These are phyloP conservation scores for Caryopteris hybrid DNA, from an alignment of 305 asterid genomes.

Conservation along the genomic window DNA sequence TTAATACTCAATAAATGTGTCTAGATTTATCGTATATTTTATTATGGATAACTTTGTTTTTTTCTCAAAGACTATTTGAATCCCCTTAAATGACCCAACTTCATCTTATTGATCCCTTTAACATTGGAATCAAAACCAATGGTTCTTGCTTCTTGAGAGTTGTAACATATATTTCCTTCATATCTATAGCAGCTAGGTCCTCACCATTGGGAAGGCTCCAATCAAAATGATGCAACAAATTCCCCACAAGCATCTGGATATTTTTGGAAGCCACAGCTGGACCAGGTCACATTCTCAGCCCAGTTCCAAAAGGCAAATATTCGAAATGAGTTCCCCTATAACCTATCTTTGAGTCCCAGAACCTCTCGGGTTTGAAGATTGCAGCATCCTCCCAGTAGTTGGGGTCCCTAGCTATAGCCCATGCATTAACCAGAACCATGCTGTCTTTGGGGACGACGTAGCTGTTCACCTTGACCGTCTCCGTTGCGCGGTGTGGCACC, in stretches of 20 bases:
- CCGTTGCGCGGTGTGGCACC: constrained; percentile 9
- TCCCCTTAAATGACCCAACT: no score
- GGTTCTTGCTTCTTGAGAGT: constrained; percentile 3
- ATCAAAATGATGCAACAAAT: constrained; percentile 10
- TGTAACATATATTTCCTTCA: not conserved
- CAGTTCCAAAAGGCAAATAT: constrained; percentile 27
- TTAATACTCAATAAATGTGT: no score
- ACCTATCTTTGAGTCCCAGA: constrained; percentile 15
- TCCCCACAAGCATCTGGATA: not conserved
- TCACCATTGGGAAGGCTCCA: constrained; percentile 13
- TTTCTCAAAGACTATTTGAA: no score
- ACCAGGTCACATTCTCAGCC: constrained; percentile 39
- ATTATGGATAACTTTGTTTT: no score
- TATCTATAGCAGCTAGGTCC: not conserved
- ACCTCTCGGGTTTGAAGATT: constrained; percentile 29
- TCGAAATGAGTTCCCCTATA: constrained; percentile 21
- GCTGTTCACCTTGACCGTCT: not conserved
- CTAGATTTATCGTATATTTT: no score
- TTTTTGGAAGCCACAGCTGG: not conserved
- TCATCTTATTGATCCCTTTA: no score
- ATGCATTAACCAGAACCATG: no score
- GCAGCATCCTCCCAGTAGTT: no score
- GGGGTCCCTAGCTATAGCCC: no score
- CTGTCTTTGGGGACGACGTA: constrained; percentile 14
- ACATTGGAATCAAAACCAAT: not conserved